A percentile compares a stretch with the other conserved stretches of the same genome.
Conservation (phyloP, 2,329 filamentous ascomycete genomes). For the Allantophomopsis lycopodina region DNA sequence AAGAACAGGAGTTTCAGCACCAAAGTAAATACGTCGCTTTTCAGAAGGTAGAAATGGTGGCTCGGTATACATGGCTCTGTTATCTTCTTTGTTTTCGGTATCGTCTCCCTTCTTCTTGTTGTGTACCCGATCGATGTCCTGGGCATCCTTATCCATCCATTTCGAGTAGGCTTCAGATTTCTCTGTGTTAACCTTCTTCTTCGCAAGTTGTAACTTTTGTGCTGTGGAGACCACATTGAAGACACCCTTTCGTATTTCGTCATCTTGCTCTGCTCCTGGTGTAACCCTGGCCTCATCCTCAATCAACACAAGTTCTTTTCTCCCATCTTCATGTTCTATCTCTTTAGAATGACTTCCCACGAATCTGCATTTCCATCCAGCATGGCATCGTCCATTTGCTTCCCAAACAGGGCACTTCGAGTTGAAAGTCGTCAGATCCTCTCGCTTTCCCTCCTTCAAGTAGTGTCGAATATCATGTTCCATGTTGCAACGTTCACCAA, state of each 20-base stretch:
- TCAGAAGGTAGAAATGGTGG: constrained; percentile 82
- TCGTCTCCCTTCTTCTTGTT: constrained; percentile 25
- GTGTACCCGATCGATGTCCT: constrained; percentile 31
- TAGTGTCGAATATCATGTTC: constrained; percentile 81
- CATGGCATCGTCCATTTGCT: constrained; percentile 58
- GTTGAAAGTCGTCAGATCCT: constrained; percentile 62
- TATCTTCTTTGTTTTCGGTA: constrained; percentile 43
- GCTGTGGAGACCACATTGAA: constrained; percentile 60
- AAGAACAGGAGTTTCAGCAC: constrained; percentile 82
- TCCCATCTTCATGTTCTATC: constrained; percentile 62
- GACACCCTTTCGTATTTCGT: constrained; percentile 43
- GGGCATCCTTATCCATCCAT: constrained; percentile 60
- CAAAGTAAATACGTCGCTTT: constrained; percentile 89
- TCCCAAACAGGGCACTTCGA: constrained; percentile 76
- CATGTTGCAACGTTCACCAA: constrained; percentile 67
- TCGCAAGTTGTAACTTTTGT: constrained; percentile 62
- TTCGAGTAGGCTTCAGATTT: constrained; percentile 63
- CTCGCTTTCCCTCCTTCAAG: constrained; percentile 65
- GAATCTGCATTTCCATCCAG: constrained; percentile 93
- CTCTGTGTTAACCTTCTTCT: constrained; percentile 55
- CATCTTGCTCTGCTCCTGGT: constrained; percentile 9
- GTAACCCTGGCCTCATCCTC: constrained; percentile 19
- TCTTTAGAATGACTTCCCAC: constrained; percentile 78
- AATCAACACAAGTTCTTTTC: constrained; percentile 65
- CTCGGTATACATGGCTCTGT: constrained; percentile 70